Evolutionary conservation across 164 flowering plant genomes (phyloP), one percentile per base, ranked within the genome.

Genomic region (Santalum album): DNA sequence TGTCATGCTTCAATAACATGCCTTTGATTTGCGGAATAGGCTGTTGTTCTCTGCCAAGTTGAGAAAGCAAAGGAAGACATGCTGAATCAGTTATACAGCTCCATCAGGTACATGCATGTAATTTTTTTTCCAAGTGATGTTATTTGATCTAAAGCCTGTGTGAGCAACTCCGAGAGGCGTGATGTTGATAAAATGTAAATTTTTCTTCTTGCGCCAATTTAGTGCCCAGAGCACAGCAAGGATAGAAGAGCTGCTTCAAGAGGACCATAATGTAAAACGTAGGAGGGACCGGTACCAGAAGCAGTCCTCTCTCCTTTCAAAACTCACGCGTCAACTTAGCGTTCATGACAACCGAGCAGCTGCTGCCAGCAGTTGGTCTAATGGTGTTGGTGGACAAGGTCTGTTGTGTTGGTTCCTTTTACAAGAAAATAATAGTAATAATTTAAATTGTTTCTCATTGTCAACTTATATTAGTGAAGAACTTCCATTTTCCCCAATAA

Each of bases 31-130:
- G 42, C 49, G 74, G 65, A 58, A 66, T 83, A 94, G 99, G 99
- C 99, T 1, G 96, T 94, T 56, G 99, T 94, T 61, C 96, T 94
- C 59, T 94, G 99, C 67, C 99, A 94, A 90, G 99, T 94, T 18
- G 99, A 94, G 66, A 94, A 90, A 66, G 95, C 99, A 5, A 94
- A 87, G 65, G 97, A 94, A 80, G 99, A 94, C 66, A 94, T 90
- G 99, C 87, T 94, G 20, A 94, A 75, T 66, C 96, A 87, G 66
- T 67, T 94, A 47, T 94, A 94, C 73, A 90, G 89, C 72, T 79
- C 90, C 23, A 54, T 94, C 65, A 94, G 99, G 99, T 92, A 58
- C 35, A 49, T 1, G 15, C 26, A 12, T 49, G 19, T 49, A 7
- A 2, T 12, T 12, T 6, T 46, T 18, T 18, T 46, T 3, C 22